phyloP scores from a whole-genome alignment of 495 filamentous ascomycete genomes.

The Talaromyces trachyspermus region DNA sequence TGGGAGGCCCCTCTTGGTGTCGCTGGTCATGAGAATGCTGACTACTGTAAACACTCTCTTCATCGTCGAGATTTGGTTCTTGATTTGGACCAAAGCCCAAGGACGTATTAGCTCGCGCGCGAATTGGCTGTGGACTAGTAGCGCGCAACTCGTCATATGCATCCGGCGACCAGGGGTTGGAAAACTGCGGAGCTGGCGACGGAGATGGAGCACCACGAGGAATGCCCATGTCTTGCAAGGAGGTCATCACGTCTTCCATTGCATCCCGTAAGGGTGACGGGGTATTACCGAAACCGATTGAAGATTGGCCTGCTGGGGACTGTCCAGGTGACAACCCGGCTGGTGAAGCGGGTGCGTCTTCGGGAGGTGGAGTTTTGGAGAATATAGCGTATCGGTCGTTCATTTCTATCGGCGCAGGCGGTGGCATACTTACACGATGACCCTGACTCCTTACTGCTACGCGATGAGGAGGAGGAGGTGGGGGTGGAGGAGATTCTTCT shows the following conservation, averaged over 20 bases:
- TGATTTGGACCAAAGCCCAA: constrained; percentile 56
- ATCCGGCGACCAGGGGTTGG: constrained; percentile 87
- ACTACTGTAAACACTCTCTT: constrained; percentile 34
- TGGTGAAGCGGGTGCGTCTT: constrained; percentile 46
- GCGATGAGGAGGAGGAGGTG: constrained; percentile 28
- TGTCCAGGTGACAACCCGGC: constrained; percentile 2
- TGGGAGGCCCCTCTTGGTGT: constrained; percentile 57
- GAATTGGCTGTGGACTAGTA: constrained; percentile 19
- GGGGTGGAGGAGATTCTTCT: constrained; percentile 40
- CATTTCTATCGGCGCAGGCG: constrained; percentile 38
- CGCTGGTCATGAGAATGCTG: constrained; percentile 35
- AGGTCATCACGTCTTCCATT: constrained; percentile 98
- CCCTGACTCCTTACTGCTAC: constrained; percentile 19
- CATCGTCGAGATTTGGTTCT: constrained; percentile 47
- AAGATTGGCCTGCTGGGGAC: constrained; percentile 4
- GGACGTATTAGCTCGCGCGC: constrained; percentile 59
- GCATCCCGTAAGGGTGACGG: constrained; percentile 87
- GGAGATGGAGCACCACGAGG: constrained; percentile 41
- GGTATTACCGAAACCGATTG: constrained; percentile 60
- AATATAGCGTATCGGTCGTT: constrained; percentile 41
- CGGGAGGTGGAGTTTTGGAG: constrained; percentile 53
- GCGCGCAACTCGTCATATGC: constrained; percentile 61
- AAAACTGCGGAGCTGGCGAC: constrained; percentile 44
- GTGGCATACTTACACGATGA: constrained; percentile 19
- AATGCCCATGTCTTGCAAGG: constrained; percentile 80